Conservation (phyloP, 441 rosid species). For the Gossypium schwendimanii region DNA sequence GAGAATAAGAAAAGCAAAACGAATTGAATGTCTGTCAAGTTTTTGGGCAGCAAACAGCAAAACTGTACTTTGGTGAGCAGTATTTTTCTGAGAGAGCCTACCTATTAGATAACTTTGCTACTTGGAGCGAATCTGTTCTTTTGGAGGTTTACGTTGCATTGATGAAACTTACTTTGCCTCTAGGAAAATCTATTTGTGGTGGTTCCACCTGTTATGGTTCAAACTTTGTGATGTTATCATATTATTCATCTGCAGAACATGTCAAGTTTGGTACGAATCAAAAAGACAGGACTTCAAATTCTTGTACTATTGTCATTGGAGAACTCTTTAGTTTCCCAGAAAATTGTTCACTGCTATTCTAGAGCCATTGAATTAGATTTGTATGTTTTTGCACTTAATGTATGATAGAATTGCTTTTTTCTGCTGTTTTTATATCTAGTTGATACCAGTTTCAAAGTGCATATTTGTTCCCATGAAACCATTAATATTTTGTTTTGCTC, state of each 20-base stretch:
- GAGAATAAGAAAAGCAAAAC: not conserved
- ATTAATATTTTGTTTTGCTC: not conserved
- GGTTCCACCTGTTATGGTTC: not conserved
- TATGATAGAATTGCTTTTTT: not conserved
- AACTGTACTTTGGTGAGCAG: not conserved
- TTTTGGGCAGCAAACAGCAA: not conserved
- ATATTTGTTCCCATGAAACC: not conserved
- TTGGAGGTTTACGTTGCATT: not conserved
- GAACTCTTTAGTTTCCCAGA: not conserved
- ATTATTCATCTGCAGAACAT: not conserved
- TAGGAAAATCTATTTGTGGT: not conserved
- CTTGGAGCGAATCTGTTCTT: not conserved
- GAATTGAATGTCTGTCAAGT: not conserved
- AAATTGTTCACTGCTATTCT: not conserved
- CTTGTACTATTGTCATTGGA: not conserved
- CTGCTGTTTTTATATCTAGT: not conserved
- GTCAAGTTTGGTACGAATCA: not conserved
- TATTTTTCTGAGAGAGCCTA: not conserved
- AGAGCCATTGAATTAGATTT: not conserved
- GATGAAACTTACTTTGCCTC: not conserved
- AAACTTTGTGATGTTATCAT: not conserved
- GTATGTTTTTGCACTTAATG: not conserved
- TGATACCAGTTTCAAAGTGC: not conserved
- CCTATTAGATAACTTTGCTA: not conserved
- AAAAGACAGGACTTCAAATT: not conserved